These are phyloP conservation scores for Graphium sp. DNA, from an alignment of 2,329 filamentous ascomycete species.

Conservation along the genomic window DNA sequence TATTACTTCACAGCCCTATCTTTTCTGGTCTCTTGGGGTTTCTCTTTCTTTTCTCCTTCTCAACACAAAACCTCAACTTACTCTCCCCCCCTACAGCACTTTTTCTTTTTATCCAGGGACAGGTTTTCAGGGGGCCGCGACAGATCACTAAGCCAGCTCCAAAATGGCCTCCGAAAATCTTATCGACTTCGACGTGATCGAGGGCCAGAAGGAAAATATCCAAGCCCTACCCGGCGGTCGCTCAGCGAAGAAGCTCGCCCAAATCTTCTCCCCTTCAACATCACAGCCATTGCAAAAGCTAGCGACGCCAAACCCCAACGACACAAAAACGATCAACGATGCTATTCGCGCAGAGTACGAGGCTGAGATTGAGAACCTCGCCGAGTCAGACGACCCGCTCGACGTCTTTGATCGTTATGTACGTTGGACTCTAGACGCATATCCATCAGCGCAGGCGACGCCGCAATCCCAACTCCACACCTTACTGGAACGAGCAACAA, in stretches of 20 bases:
- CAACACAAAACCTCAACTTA: neutral
- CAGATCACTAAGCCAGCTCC: constrained; percentile 7
- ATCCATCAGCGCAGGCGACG: constrained; percentile 85
- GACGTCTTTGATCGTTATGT: constrained; percentile 95
- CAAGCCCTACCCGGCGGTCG: constrained; percentile 75
- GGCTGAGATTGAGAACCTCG: constrained; percentile 58
- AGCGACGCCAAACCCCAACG: constrained; percentile 47
- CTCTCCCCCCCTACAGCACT: neutral
- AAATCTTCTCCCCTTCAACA: constrained; percentile 56
- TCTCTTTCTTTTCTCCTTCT: neutral
- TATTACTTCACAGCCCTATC: too few relatives aligned
- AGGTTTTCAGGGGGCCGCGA: neutral
- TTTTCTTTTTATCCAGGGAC: neutral
- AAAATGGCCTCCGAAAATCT: constrained; percentile 35
- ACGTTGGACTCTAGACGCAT: constrained; percentile 89
- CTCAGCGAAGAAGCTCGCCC: constrained; percentile 76
- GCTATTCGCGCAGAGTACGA: constrained; percentile 72
- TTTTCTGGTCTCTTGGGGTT: neutral
- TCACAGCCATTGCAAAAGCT: constrained; percentile 34
- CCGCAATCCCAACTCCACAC: constrained; percentile 78
- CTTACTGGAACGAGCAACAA: constrained; percentile 83
- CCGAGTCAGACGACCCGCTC: constrained; percentile 85
- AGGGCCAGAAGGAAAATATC: constrained; percentile 95
- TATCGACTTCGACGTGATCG: constrained; percentile 79
- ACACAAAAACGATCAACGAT: constrained; percentile 64